These are phyloP conservation scores for Lycium barbarum DNA, from an alignment of 257 asterid species.

Conservation along the genomic window DNA sequence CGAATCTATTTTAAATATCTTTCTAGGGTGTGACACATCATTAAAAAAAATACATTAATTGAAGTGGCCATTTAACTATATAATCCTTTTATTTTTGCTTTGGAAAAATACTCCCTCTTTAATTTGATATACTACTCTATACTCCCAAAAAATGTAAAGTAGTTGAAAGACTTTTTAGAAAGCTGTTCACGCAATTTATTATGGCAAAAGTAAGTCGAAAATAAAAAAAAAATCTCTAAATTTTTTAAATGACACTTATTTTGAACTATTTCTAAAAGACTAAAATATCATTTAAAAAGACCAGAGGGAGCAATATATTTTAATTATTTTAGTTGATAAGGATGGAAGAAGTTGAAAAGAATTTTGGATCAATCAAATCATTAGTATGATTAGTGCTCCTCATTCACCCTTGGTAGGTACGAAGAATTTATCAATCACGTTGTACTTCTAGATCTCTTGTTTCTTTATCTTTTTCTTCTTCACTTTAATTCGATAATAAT, in stretches of 20 bases:
- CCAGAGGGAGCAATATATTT: no score
- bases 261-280: not conserved
- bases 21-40: no score
- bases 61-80: no score
- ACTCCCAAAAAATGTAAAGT: no score
- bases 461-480: not conserved
- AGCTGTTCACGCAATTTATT: no score
- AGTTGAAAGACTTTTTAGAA: no score
- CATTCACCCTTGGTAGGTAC: not conserved
- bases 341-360: not conserved
- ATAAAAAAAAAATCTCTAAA: no score
- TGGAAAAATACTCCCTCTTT: no score
- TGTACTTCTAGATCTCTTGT: not conserved
- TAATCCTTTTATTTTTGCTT: no score
- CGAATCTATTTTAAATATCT: no score
- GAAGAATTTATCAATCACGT: not conserved
- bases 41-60: no score
- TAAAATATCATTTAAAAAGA: not conserved
- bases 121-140: no score
- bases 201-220: not conserved
- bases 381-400: not conserved
- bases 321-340: not conserved
- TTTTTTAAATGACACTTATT: not conserved
- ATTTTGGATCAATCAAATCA: conserved; percentile 17
- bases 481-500: not conserved